Evolutionary conservation across 495 filamentous ascomycete species (phyloP).

Genomic region (Cetradonia linearis): DNA sequence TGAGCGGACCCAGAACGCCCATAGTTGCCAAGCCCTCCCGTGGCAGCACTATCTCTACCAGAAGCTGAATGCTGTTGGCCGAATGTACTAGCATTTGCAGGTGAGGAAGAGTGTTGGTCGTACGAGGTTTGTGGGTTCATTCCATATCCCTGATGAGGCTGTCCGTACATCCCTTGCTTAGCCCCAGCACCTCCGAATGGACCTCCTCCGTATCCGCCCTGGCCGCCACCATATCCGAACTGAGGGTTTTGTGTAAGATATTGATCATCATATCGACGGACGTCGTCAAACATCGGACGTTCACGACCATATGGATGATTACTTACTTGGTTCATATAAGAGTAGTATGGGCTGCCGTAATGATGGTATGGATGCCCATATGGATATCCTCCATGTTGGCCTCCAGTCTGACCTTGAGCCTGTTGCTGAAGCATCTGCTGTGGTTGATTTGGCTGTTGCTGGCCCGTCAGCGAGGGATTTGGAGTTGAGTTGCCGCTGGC

Average conservation of each 20-base stretch:
- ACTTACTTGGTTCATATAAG: slow-evolving; percentile 63
- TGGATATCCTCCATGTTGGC: slow-evolving; percentile 46
- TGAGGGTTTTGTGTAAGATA: slow-evolving; percentile 48
- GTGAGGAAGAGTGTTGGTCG: slow-evolving; percentile 64
- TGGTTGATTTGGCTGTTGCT: slow-evolving; percentile 45
- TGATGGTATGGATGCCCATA: slow-evolving; percentile 60
- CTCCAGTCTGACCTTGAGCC: slow-evolving; percentile 51
- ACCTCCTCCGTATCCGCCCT: slow-evolving; percentile 57
- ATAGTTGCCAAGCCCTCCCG: slow-evolving; percentile 56
- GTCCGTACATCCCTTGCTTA: slow-evolving; percentile 68
- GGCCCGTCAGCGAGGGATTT: slow-evolving; percentile 63
- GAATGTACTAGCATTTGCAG: slow-evolving; percentile 60
- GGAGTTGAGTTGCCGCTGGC: slow-evolving; percentile 83
- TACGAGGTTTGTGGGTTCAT: slow-evolving; percentile 62
- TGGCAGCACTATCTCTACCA: slow-evolving; percentile 52
- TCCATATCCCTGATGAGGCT: slow-evolving; percentile 65
- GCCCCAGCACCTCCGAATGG: slow-evolving; percentile 28
- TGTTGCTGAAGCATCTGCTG: slow-evolving; percentile 42
- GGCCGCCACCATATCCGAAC: slow-evolving; percentile 56
- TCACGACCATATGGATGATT: slow-evolving; percentile 43
- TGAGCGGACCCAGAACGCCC: slow-evolving; percentile 65
- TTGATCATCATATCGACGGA: slow-evolving; percentile 44
- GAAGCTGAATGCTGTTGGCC: slow-evolving; percentile 49
- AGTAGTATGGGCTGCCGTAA: slow-evolving; percentile 70
- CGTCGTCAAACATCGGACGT: slow-evolving; percentile 48